A percentile compares a stretch with the other conserved stretches of the same genome.
These are phyloP conservation scores for Harringtonia aguacate DNA, from an alignment of 2,329 filamentous ascomycete species.

Conservation along the genomic window DNA sequence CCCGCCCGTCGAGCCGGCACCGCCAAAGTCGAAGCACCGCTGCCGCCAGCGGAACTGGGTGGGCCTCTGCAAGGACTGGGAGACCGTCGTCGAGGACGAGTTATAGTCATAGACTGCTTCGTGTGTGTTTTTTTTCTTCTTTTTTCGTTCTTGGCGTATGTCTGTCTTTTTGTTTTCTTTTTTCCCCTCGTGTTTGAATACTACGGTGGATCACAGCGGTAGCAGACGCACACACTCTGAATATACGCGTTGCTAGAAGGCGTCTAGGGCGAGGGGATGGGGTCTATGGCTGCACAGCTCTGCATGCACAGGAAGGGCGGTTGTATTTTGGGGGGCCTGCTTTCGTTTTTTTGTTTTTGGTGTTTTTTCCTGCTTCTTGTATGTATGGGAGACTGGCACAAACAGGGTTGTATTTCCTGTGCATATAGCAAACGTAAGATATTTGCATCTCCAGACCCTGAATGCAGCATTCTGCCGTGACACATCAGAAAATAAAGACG, in stretches of 20 bases:
- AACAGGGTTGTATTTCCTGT: no score
- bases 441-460: no score
- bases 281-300: no score
- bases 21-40: slow-evolving; percentile 14
- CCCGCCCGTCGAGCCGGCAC: slow-evolving; percentile 12
- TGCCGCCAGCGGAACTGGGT: slow-evolving; percentile 30
- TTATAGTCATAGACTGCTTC: slow-evolving; percentile 6
- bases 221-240: no score
- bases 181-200: background rate
- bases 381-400: background rate
- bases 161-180: background rate
- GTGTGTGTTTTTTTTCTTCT: background rate
- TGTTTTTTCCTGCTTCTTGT: background rate
- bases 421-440: no score
- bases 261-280: no score
- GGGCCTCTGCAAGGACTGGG: slow-evolving; percentile 29
- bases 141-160: background rate
- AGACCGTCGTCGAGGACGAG: slow-evolving; percentile 12
- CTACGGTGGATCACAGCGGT: no score
- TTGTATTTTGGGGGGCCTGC: background rate
- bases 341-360: background rate
- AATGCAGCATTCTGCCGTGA: no score
- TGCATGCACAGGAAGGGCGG: no score
- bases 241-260: no score
- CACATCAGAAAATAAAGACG: no score